These are phyloP conservation scores for Rhododendron ovatum DNA, from an alignment of 148 eudicot genomes.

Conservation along the genomic window DNA sequence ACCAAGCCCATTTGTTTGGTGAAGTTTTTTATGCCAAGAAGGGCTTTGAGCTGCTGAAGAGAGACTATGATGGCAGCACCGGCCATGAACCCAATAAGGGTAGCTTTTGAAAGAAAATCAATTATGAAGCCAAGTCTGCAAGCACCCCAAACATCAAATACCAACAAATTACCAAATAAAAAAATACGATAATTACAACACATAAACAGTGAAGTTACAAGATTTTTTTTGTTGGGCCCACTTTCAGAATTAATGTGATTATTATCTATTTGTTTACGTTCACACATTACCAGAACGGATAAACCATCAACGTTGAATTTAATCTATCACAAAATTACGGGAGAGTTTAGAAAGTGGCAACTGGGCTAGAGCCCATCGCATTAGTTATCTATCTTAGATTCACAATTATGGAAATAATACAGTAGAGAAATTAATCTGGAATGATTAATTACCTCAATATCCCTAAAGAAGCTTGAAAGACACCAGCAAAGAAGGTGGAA, in stretches of 20 bases:
- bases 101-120: slow-evolving; percentile 56
- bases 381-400: neutral
- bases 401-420: neutral
- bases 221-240: neutral
- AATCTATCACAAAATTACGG: too few relatives aligned
- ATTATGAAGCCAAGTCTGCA: slow-evolving; percentile 54
- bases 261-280: neutral
- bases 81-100: slow-evolving; percentile 54
- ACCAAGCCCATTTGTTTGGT: slow-evolving; percentile 54
- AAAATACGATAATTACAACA: neutral
- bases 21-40: slow-evolving; percentile 49
- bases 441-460: slow-evolving; percentile 44
- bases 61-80: slow-evolving; percentile 64
- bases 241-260: neutral
- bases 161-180: neutral
- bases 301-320: too few relatives aligned
- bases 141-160: neutral
- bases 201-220: neutral
- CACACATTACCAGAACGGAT: too few relatives aligned
- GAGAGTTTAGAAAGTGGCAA: neutral
- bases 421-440: neutral
- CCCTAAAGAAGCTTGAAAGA: slow-evolving; percentile 80
- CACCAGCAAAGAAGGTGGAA: slow-evolving; percentile 85
- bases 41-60: slow-evolving; percentile 52
- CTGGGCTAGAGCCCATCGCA: neutral